Evolutionary conservation across 169 alveolate species (phyloP), one percentile per base, ranked within the genome.

Genomic region (Plasmodium yoelii): DNA sequence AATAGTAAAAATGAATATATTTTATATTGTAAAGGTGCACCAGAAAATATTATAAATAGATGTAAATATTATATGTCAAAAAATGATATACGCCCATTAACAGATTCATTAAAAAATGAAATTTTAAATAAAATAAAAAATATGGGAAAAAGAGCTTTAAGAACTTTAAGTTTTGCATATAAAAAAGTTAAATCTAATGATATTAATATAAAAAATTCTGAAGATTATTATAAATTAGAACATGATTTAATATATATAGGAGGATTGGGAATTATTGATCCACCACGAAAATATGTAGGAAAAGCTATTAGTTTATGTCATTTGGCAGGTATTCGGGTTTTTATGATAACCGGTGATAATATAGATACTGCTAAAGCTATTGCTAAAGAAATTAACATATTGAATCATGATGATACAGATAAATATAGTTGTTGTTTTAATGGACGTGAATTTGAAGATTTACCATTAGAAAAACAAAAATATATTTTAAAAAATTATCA

Each of bases 341-440:
- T 98, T 74, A 99, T 99, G 99, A 98, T 99, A 61, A 99, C 99
- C 6, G 99, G 99, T 0, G 99, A 98, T 95, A 97, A 97, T 89
- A 95, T 98, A 65, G 94, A 96, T 72, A 99, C 99, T 1, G 99
- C 99, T 0, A 99, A 98, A 91, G 99, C 99, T 24, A 98, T 99
- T 72, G 99, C 99, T 0, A 94, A 94, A 72, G 97, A 98, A 90
- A 96, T 98, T 9, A 98, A 98, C 24, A 99, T 99, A 59, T 90
- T 97, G 13, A 60, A 26, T 7, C 19, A 19, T n/a, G 64, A 12
- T 46, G 80, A 64, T 49, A 95, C 84, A n/a, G 84, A 91, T 42
- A 69, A 53, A 46, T 15, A 57, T 26, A 82, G 56, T 55, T 94
- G 93, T 72, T 96, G 98, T 39, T 94, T 95, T 72, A 98, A 99